Base-by-base conservation (phyloP, 78 protist genomes). In the Dictyostelium capitatum region DNA sequence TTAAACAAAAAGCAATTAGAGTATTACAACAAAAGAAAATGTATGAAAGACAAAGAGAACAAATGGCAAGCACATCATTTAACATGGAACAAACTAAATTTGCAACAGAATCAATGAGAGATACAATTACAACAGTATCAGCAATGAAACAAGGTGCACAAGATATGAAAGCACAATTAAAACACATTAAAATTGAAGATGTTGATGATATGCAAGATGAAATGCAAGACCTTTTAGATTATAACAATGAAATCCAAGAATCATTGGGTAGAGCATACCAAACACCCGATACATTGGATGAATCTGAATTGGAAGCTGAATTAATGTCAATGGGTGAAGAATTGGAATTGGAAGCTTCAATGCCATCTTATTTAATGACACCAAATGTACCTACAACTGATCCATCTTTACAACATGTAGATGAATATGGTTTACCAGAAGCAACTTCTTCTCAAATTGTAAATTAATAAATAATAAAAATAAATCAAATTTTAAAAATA, bases 61-160 rank as follows among this genome's bases (percentile, higher is more conserved):
- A 89, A 80, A 28, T 97, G 54, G n/a, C 77, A 80, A 65, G 56
- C 62, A 96, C 94, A 87, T 79, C 96, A 30, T 97, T 97, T 84
- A 97, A 94, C 82, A 89, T 97, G 97, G 97, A 97, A 19, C 98
- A 97, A 89, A 93, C 83, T 14, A 67, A 70, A 19, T 94, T 96
- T 65, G 90, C 96, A 4, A 89, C 96, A 10, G 95, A 97, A 79
- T 78, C 82, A 10, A 74, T 96, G 89, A 80, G 82, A 80, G 97
- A 92, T 81, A 95, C 95, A 9, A 77, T 85, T 56, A 87, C 83
- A 12, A 91, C 95, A 12, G 97, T 96, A 5, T 53, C 79, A 4
- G 96, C 98, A 46, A 96, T 96, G 98, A 96, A 90, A 75, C 82
- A 67, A 20, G 96, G 95, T 43, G 89, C 79, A 23, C 83, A 74